Conservation (phyloP, 2,329 filamentous ascomycete species). For the Venturia effusa region DNA sequence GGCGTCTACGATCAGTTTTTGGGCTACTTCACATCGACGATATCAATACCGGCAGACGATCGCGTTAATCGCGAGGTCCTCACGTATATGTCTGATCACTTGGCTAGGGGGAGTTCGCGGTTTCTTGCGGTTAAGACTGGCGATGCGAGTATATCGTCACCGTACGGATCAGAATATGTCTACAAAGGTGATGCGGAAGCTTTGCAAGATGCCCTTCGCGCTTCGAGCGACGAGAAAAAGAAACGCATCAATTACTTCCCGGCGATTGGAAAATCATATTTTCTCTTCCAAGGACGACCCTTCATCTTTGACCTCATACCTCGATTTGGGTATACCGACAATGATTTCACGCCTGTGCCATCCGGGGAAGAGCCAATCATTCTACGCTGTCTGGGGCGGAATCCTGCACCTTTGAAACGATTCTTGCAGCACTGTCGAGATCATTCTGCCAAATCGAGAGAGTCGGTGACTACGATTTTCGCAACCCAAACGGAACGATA, state of each 20-base stretch:
- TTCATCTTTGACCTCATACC: constrained; percentile 1
- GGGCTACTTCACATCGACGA: background rate
- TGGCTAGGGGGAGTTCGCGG: background rate
- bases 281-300: background rate
- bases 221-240: background rate
- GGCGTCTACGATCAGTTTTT: background rate
- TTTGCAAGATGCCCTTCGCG: background rate
- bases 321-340: background rate
- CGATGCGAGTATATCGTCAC: background rate
- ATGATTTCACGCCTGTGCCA: background rate
- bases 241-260: background rate
- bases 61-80: background rate
- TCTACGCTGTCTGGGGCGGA: background rate
- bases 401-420: background rate
- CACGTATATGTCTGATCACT: background rate
- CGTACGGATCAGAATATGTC: background rate
- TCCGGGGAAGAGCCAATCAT: background rate
- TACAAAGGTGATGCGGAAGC: background rate
- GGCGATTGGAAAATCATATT: background rate
- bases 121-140: background rate
- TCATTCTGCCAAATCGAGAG: background rate
- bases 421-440: background rate
- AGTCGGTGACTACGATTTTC: background rate
- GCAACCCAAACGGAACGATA: background rate
- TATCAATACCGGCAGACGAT: background rate